Percentiles rank a stretch among this genome's conserved stretches.
These are phyloP conservation scores for Hypoxylon sp. DNA, from an alignment of 2,329 filamentous ascomycete genomes.

Conservation along the genomic window DNA sequence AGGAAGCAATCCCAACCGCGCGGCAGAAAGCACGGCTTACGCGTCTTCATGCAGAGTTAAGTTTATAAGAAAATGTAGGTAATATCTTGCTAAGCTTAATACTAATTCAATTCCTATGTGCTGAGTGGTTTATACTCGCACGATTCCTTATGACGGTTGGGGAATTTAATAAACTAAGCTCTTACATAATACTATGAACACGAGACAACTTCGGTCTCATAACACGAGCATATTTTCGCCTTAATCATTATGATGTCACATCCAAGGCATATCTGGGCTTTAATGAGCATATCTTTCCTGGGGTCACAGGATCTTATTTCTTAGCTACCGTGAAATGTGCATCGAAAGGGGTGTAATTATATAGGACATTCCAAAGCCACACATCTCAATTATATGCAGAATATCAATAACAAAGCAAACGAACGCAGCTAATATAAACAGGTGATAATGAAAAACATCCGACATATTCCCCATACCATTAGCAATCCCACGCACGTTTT, in stretches of 20 bases:
- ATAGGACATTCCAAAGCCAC: conserved; percentile 6
- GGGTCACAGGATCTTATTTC: not conserved
- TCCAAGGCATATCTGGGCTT: not conserved
- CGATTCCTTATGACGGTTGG: not conserved
- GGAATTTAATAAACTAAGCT: conserved; percentile 2
- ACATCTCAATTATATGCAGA: not conserved
- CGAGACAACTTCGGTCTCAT: conserved; percentile 18
- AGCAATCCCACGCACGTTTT: not conserved
- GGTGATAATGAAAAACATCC: conserved; percentile 5
- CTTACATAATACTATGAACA: conserved; percentile 1
- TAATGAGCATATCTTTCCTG: conserved; percentile 1
- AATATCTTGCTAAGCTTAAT: not conserved
- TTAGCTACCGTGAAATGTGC: not conserved
- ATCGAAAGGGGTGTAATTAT: conserved; percentile 3
- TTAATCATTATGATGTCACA: not conserved
- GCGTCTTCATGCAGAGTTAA: not conserved
- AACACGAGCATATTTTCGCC: not conserved
- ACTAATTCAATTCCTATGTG: not conserved
- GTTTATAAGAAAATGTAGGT: not conserved
- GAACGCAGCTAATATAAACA: conserved; percentile 1
- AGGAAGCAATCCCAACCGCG: conserved; percentile 21
- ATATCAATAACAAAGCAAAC: not conserved
- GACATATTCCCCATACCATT: not conserved
- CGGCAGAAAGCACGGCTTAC: conserved; percentile 9
- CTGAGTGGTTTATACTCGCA: conserved; percentile 9